These are phyloP conservation scores for Monilinia fructicola DNA, from an alignment of 2,329 filamentous ascomycete genomes.

Conservation along the genomic window DNA sequence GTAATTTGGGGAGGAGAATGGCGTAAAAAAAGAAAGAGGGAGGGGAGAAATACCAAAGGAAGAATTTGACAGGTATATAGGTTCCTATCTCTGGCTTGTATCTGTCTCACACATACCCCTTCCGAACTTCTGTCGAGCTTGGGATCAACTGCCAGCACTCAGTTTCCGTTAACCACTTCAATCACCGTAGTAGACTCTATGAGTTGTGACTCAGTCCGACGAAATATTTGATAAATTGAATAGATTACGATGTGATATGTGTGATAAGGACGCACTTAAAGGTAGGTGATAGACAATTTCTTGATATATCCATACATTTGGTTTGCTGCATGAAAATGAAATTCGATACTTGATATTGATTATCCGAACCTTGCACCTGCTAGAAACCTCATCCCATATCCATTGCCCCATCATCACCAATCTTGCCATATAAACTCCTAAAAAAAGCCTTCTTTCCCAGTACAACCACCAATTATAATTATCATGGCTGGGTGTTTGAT, in stretches of 20 bases:
- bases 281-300: neutral
- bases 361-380: neutral
- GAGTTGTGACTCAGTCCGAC: neutral
- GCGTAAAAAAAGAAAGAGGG: neutral
- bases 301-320: slow-evolving; percentile 18
- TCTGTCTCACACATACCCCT: too few relatives aligned
- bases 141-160: neutral
- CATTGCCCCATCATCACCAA: neutral
- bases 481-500: neutral
- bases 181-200: neutral
- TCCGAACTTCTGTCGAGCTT: neutral
- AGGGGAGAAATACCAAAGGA: neutral
- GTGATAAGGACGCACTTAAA: neutral
- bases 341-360: neutral
- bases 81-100: too few relatives aligned
- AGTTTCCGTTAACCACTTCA: neutral
- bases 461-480: neutral
- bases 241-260: neutral
- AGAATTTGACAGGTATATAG: neutral
- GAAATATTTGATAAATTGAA: neutral
- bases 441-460: neutral
- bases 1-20: neutral
- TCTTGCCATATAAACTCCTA: slow-evolving; percentile 16
- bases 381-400: neutral
- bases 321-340: neutral